phyloP scores from a whole-genome alignment of 1,284 basidiomycete species.

The Violaceomyces palustris region DNA sequence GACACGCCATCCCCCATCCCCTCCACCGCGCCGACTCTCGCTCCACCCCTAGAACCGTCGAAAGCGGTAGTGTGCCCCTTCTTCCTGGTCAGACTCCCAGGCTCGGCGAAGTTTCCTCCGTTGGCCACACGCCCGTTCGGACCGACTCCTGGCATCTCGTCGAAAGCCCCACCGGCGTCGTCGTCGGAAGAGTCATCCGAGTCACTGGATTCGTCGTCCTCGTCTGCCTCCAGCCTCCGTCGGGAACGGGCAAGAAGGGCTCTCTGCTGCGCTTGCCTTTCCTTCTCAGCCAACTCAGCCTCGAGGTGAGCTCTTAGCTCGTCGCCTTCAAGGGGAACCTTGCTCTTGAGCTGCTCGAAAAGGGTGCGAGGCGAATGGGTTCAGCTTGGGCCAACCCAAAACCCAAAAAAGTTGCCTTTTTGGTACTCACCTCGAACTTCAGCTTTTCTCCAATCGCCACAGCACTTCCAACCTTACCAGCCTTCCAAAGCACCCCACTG shows the following conservation, averaged over 20 bases:
- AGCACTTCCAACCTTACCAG: constrained; percentile 77
- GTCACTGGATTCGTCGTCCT: constrained; percentile 46
- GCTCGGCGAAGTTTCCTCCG: constrained; percentile 4
- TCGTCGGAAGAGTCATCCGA: constrained; percentile 59
- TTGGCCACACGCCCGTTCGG: not conserved
- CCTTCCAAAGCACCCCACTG: constrained; percentile 72
- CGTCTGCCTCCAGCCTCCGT: constrained; percentile 77
- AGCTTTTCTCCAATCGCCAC: constrained; percentile 51
- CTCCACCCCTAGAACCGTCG: constrained; percentile 2
- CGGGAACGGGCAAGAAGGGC: constrained; percentile 72
- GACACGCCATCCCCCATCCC: constrained; percentile 58
- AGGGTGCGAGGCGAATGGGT: constrained; percentile 1
- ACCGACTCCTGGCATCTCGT: constrained; percentile 58
- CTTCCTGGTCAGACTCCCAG: constrained; percentile 10
- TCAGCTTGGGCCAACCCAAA: not conserved
- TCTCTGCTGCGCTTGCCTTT: constrained; percentile 79
- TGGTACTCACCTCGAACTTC: constrained; percentile 60
- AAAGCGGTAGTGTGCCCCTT: constrained; percentile 14
- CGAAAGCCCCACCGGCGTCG: constrained; percentile 62
- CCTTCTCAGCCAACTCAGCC: constrained; percentile 72
- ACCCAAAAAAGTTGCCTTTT: too few species aligned
- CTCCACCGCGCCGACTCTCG: constrained; percentile 55
- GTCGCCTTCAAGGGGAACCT: constrained; percentile 61
- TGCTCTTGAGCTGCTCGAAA: constrained; percentile 79
- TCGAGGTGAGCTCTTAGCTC: constrained; percentile 79